Evolutionary conservation across 768 basidiomycete species (phyloP), one percentile per base, ranked within the genome.

Genomic region (Xerocomellus dryophilus): DNA sequence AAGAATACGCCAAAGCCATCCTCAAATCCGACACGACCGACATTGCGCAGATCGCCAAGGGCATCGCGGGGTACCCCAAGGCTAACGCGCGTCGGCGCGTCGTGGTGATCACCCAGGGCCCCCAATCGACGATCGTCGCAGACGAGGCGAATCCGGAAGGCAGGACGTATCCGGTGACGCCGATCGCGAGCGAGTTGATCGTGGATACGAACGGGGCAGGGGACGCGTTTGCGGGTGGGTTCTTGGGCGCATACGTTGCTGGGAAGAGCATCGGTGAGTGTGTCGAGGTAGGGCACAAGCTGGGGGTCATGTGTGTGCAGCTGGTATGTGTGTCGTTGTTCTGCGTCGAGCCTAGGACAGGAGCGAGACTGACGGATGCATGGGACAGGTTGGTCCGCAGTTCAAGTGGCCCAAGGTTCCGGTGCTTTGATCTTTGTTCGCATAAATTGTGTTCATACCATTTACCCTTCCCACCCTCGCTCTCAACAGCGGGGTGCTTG

Each of bases 191-290:
- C 50, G 79, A 76, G 38, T 63, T 85, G 70, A 94, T 97, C 61
- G 87, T 97, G 54, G 97, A 99, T 70, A 98, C 97, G 44, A 99
- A 99, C 72, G 97, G 92, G 47, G 97, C 97, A 20, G 97, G 97
- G 40, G 96, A 99, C 69, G 93, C 92, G 40, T 98, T 99, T 64
- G 93, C 94, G 23, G 97, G 96, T 53, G 97, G 91, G 36, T 95
- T 98, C 81, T 73, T 98, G 49, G 97, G 92, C 47, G 95, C 88
- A 2, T 78, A 82, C 51, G 85, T 91, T 47, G 70, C 81, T 34
- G 94, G 93, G 12, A 97, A 92, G 79, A 73, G 66, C 27, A 65
- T 92, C 27, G 85, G 88, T 18, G 86, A 93, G 70, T 80, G 80
- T 43, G 81, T 99, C 54, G 83, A 88, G 73, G 83, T 80, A 27